Base-by-base conservation (phyloP, 345 rosid genomes). In the Citrus unshiu region DNA sequence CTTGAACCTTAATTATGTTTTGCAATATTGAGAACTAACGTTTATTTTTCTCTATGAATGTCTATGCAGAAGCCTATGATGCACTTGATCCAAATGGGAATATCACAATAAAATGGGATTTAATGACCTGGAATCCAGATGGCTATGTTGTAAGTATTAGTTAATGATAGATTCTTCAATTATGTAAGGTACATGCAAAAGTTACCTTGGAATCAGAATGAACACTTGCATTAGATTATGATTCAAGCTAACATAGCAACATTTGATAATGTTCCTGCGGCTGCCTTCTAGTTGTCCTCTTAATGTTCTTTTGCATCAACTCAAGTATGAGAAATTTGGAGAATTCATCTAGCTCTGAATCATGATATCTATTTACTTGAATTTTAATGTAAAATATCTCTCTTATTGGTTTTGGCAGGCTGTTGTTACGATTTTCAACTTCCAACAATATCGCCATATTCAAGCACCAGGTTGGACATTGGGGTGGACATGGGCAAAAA, bases 101-200 rank as follows among this genome's bases (percentile, higher is more conserved):
- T 78, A 91, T 96, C 87, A 94, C 98, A 24, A 83, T 94, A 87
- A 95, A 94, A 89, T 96, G 99, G 99, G 99, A 96, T 75, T 68
- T 96, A 14, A 87, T 94, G 81, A 90, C 80, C 83, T 96, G 99
- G 99, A 94, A 89, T 46, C 85, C 98, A 71, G 99, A 94, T 89
- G 97, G 98, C 81, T 96, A 96, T 84, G 89, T 89, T 76, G 99
- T 96, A 88, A 94, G 98, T 87, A 59, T 72, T 72, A 39, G 46
- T 30, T 40, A 24, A 72, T 57, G 10, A 0, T 73, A 37, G 29
- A 35, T 80, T 80, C 21, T 7, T 19, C 71, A 27, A 40, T 65
- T 27, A 30, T 64, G 14, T 71, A 8, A 72, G 14, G 37, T 57
- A 10, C 34, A 34, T 57, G 29, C 22, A 8, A 51, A 76, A 34